Base-by-base conservation (phyloP, 1,284 basidiomycete species). In the Cutaneotrichosporon cavernicola region DNA sequence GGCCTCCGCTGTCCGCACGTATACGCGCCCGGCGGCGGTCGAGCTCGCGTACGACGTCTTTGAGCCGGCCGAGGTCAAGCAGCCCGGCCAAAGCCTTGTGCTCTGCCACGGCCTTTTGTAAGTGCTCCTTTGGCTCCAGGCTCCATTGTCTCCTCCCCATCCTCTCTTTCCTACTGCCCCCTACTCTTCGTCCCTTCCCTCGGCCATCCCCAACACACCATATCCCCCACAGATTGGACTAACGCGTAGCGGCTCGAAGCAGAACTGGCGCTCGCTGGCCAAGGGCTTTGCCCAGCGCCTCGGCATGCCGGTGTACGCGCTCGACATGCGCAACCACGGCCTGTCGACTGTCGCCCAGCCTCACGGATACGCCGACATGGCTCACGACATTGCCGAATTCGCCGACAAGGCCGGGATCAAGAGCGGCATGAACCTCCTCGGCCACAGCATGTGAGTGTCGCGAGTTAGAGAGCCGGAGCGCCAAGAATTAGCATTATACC, bases 311-410 rank as follows among this genome's bases (percentile, higher is more conserved):
- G 81, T 86, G 8, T 84, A 83, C 69, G 80, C 83, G 9, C 69
- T 86, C 9, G 85, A 86, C 68, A 73, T 86, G 43, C 73, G 85
- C 14, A 86, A 86, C 69, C 85, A 86, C 68, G 85, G 85, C 11
- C 70, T 74, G 0, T 84, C 83, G 2, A 84, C 85, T 10, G 83
- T 84, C 69, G 77, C 74, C 22, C 73, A 79, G 32, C 81, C 82
- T 0, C 81, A 83, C 67, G 76, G 76, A 2, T 86, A 85, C 68
- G 72, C 68, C 2, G 79, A 77, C 5, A 82, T 82, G 81, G 78
- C 81, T 0, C 71, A 70, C n/a, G 83, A 84, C 62, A 72, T 84
- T 7, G 70, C 76, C 2, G 64, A 70, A 4, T 85, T 85, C 70
- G 71, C 85, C 63, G 43, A 73, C 5, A 72, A 81, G 30, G 74